Evolutionary conservation across 306 rosid species (phyloP), one percentile per base, ranked within the genome.

Genomic region (Macrotyloma uniflorum): DNA sequence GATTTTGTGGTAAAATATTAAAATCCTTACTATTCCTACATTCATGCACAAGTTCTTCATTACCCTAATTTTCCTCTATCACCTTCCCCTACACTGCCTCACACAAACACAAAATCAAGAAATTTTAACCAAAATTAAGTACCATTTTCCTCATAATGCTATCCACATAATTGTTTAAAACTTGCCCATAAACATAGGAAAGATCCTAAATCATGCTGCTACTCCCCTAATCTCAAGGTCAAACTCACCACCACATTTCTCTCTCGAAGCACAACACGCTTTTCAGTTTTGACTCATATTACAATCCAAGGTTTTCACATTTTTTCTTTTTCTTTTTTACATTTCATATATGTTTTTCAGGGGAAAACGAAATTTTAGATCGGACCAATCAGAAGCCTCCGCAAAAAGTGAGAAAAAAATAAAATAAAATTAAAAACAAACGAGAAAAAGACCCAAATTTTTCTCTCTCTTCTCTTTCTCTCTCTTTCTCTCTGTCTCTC

Each of bases 351-450:
- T 16, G 3, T 30, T 14, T 16, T 42, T 62, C 53, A 71, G 66
- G 33, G 72, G 87, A 76, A 90, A 79, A 79, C 66, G 74, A 88
- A 88, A 85, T 84, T 68, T 15, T 77, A 80, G 93, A 89, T 83
- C 90, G 83, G 90, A 61, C 86, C 89, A 89, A 87, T 81, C 62
- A 77, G 75, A 83, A 61, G 18, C 66, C 83, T 70, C 78, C 67
- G 66, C 89, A 67, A 75, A 83, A 75, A 80, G 58, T 23, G 43
- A 82, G 54, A 16, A 69, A 42, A 55, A 74, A 45, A 38, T 13
- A 75, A 40, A 77, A 64, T 54, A 80, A 78, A 79, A 73, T 47
- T 50, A 65, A 71, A 26, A 50, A 59, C 53, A 54, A 67, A 74
- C 16, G 4, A 42, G 43, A 42, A 36, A 76, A 45, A 20, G 65